These are phyloP conservation scores for Metarhizium album DNA, from an alignment of 2,329 filamentous ascomycete species.

Conservation along the genomic window DNA sequence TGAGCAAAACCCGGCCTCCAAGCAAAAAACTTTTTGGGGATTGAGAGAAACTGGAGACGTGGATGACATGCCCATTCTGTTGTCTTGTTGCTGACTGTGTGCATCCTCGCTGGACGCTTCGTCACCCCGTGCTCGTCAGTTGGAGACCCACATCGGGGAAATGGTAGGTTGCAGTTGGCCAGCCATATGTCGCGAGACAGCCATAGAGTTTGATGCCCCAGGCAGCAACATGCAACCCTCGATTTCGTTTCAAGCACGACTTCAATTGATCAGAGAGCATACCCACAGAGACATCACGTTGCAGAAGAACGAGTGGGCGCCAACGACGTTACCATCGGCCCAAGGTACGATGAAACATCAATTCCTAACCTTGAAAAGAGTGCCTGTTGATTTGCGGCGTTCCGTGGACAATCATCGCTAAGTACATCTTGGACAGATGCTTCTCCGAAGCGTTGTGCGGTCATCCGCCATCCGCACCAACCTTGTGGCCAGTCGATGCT, in stretches of 20 bases:
- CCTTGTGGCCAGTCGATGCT: slow-evolving; percentile 34
- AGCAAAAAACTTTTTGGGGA: slow-evolving; percentile 40
- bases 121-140: background rate
- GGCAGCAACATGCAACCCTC: slow-evolving; percentile 15
- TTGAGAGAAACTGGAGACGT: slow-evolving; percentile 18
- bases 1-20: slow-evolving; percentile 31
- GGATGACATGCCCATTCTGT: slow-evolving; percentile 8
- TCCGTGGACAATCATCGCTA: background rate
- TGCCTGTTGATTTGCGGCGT: background rate
- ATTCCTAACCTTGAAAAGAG: background rate
- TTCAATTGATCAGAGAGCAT: background rate
- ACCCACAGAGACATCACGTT: slow-evolving; percentile 9
- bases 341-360: slow-evolving; percentile 8
- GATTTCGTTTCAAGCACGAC: slow-evolving; percentile 22
- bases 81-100: background rate
- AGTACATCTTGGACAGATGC: slow-evolving; percentile 37
- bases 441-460: slow-evolving; percentile 48
- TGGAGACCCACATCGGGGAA: no score
- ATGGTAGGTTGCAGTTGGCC: no score
- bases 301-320: slow-evolving; percentile 25
- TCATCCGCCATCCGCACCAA: slow-evolving; percentile 32
- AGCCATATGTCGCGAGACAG: background rate
- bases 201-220: slow-evolving; percentile 17
- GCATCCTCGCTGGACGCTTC: slow-evolving; percentile 4
- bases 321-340: slow-evolving; percentile 18